phyloP scores from a whole-genome alignment of 352 stramenopile genomes.

The Phytophthora aleatoria region DNA sequence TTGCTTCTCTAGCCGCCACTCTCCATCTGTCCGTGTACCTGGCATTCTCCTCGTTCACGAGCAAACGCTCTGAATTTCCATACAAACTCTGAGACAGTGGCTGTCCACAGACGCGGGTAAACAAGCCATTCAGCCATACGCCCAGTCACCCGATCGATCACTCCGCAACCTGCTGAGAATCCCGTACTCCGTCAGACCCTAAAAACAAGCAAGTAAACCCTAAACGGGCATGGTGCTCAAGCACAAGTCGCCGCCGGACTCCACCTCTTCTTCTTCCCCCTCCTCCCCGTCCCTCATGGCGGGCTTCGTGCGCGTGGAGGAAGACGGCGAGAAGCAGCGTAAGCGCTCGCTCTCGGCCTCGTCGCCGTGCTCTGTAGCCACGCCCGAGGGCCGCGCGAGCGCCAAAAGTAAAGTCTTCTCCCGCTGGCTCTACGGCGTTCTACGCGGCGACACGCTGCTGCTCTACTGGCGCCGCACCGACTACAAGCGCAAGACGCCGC shows the following conservation, averaged over 20 bases:
- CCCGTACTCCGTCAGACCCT: not conserved
- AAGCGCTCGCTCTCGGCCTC: slow-evolving; percentile 33
- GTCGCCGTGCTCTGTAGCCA: slow-evolving; percentile 29
- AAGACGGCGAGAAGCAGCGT: slow-evolving; percentile 45
- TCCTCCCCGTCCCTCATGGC: slow-evolving; percentile 32
- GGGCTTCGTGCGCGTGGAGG: slow-evolving; percentile 61
- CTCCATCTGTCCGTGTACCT: slow-evolving; percentile 3
- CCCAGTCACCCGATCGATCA: slow-evolving; percentile 5
- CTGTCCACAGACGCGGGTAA: slow-evolving; percentile 2
- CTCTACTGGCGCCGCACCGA: slow-evolving; percentile 60
- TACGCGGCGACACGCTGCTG: slow-evolving; percentile 46
- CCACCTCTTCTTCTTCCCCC: slow-evolving; percentile 10
- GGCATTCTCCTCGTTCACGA: not conserved
- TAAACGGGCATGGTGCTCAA: slow-evolving; percentile 10
- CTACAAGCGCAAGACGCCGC: slow-evolving; percentile 59
- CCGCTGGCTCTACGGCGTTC: slow-evolving; percentile 62
- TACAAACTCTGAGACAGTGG: slow-evolving; percentile 30
- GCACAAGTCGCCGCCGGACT: slow-evolving; percentile 11
- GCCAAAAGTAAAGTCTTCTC: slow-evolving; percentile 48
- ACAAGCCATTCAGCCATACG: slow-evolving; percentile 15
- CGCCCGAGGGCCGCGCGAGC: slow-evolving; percentile 34
- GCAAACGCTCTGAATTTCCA: slow-evolving; percentile 8
- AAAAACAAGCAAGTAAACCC: not conserved
- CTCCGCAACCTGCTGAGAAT: slow-evolving; percentile 18
- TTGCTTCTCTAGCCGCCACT: slow-evolving; percentile 4